Percentiles rank a stretch among this genome's conserved stretches.
Evolutionary conservation across 148 eudicot genomes (phyloP).

Genomic region (Limonium bicolor): DNA sequence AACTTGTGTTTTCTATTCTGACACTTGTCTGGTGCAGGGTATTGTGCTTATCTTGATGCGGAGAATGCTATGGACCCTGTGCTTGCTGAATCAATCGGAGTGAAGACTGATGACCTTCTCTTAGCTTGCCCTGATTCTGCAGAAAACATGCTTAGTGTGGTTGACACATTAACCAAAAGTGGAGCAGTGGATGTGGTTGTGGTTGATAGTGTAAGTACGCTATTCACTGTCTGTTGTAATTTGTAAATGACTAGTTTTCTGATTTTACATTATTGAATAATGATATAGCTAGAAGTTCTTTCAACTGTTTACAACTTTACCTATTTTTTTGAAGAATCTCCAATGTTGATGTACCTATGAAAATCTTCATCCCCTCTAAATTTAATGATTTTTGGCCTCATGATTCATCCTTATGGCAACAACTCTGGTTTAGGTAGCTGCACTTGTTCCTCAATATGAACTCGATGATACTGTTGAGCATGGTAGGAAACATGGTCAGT

Average conservation of each 20-base stretch:
- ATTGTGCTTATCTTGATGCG: conserved; percentile 91
- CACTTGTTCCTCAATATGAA: conserved; percentile 80
- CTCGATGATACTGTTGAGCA: conserved; percentile 33
- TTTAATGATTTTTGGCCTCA: too few relatives aligned
- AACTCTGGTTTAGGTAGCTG: conserved; percentile 99
- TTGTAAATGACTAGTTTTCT: too few relatives aligned
- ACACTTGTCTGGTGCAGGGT: conserved; percentile 33
- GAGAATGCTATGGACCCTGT: conserved; percentile 83
- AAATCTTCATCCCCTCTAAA: too few relatives aligned
- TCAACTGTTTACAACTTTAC: too few relatives aligned
- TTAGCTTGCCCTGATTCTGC: conserved; percentile 88
- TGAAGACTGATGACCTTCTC: conserved; percentile 62
- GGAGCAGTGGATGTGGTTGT: conserved; percentile 83
- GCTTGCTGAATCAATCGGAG: conserved; percentile 77
- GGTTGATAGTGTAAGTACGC: conserved; percentile 76
- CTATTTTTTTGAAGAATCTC: too few relatives aligned
- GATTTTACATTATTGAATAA: too few relatives aligned
- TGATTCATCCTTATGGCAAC: too few relatives aligned
- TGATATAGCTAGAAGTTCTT: too few relatives aligned
- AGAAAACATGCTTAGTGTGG: conserved; percentile 78
- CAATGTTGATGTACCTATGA: too few relatives aligned
- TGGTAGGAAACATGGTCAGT: conserved; percentile 17
- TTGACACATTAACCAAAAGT: conserved; percentile 82
- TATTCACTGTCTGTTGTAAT: too few relatives aligned
- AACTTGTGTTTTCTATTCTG: background rate